Percentiles rank a stretch among this genome's conserved stretches.
Conservation (phyloP, 2,329 filamentous ascomycete genomes). For the Coleophoma crateriformis region DNA sequence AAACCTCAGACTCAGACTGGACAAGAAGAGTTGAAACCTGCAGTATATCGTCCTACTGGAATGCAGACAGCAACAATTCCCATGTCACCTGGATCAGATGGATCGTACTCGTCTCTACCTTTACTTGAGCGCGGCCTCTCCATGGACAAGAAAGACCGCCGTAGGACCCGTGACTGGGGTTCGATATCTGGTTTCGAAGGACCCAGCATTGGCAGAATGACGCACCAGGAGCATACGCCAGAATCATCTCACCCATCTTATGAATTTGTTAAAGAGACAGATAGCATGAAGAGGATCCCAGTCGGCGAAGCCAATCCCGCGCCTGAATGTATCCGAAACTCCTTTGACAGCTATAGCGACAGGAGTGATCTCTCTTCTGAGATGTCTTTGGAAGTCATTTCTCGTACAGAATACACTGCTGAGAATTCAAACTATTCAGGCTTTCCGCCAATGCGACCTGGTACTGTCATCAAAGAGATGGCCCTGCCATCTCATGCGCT, state of each 20-base stretch:
- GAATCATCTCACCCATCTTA: slow-evolving; percentile 39
- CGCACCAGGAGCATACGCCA: slow-evolving; percentile 17
- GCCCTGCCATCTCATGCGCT: slow-evolving; percentile 19
- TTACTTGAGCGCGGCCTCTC: slow-evolving; percentile 64
- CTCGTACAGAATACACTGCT: slow-evolving; percentile 23
- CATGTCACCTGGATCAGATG: slow-evolving; percentile 57
- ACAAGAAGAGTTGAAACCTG: slow-evolving; percentile 18
- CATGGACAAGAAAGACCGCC: slow-evolving; percentile 41
- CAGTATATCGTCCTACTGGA: slow-evolving; percentile 21
- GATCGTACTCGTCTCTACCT: slow-evolving; percentile 73
- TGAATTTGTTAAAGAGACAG: slow-evolving; percentile 47
- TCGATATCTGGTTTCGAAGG: slow-evolving; percentile 48
- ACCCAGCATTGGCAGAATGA: slow-evolving; percentile 33
- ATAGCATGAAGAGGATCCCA: slow-evolving; percentile 34
- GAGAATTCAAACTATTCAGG: slow-evolving; percentile 24
- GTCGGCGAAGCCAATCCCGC: slow-evolving; percentile 10
- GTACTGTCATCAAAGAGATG: slow-evolving; percentile 18
- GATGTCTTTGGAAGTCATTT: slow-evolving; percentile 45
- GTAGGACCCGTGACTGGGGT: slow-evolving; percentile 42
- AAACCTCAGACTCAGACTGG: slow-evolving; percentile 7
- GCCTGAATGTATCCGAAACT: slow-evolving; percentile 23
- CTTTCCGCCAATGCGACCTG: slow-evolving; percentile 24
- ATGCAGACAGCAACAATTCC: slow-evolving; percentile 28
- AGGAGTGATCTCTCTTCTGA: slow-evolving; percentile 57
- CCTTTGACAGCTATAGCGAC: slow-evolving; percentile 28